A percentile compares a stretch with the other conserved stretches of the same genome.
Conservation (phyloP, 129 eudicot genomes). For the Dittrichia graveolens region DNA sequence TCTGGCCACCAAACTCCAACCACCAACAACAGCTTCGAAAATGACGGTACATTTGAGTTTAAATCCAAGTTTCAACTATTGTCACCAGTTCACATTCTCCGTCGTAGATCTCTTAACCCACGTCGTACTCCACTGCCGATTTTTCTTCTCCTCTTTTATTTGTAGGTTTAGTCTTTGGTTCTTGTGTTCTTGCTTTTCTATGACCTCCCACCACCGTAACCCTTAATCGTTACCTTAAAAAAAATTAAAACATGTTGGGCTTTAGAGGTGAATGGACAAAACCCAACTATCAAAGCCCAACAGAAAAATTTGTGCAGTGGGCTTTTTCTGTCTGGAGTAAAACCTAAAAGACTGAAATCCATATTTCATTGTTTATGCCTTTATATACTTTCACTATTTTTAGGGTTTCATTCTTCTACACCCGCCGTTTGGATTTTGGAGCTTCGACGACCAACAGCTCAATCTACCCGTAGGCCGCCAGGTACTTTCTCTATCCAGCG, state of each 20-base stretch:
- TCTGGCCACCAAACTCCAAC: too few relatives aligned
- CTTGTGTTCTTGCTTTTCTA: too few relatives aligned
- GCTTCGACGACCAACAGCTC: constrained; percentile 3
- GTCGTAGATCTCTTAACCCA: too few relatives aligned
- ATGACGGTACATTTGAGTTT: too few relatives aligned
- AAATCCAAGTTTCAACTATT: too few relatives aligned
- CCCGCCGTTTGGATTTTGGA: constrained; percentile 5
- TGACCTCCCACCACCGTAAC: too few relatives aligned
- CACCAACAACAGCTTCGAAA: too few relatives aligned
- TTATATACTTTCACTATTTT: background rate
- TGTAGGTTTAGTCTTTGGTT: too few relatives aligned
- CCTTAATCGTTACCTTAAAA: too few relatives aligned
- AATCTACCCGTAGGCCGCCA: background rate
- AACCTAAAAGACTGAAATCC: background rate
- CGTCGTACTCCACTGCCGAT: too few relatives aligned
- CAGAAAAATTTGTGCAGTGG: background rate
- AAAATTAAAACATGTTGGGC: background rate
- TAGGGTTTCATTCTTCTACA: constrained; percentile 21
- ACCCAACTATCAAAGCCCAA: background rate
- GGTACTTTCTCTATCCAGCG: background rate
- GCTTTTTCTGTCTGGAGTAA: background rate
- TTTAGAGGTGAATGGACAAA: background rate
- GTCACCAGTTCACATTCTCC: too few relatives aligned
- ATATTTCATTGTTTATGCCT: background rate
- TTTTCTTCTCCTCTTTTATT: too few relatives aligned